Percentiles rank a stretch among this genome's conserved stretches.
Conservation (phyloP, 768 basidiomycete species). For the Trichaptum fuscoviolaceum region DNA sequence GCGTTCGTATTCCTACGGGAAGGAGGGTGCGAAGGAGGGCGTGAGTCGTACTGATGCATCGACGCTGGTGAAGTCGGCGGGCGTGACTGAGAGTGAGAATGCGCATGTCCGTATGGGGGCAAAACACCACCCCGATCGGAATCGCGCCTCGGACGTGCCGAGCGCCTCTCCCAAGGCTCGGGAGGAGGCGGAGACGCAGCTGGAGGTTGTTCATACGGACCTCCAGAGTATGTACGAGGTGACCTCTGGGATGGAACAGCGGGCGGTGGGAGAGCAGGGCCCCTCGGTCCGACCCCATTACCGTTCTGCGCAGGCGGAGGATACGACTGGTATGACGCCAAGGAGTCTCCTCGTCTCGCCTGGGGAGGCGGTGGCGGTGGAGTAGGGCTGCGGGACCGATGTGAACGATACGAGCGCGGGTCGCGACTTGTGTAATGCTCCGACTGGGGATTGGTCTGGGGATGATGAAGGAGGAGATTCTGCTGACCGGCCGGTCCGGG, state of each 20-base stretch:
- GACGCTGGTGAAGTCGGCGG: conserved; percentile 37
- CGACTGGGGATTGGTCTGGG: conserved; percentile 49
- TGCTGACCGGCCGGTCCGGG: conserved; percentile 44
- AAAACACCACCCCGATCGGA: conserved; percentile 4
- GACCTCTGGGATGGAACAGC: conserved; percentile 49
- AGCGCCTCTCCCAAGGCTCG: conserved; percentile 61
- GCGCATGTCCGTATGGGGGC: conserved; percentile 35
- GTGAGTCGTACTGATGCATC: conserved; percentile 32
- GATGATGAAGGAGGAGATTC: conserved; percentile 61
- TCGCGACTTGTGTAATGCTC: conserved; percentile 49
- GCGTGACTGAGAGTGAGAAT: conserved; percentile 21
- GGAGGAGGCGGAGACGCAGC: conserved; percentile 29
- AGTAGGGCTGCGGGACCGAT: conserved; percentile 45
- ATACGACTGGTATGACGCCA: conserved; percentile 43
- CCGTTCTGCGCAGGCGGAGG: conserved; percentile 17
- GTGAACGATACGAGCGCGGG: conserved; percentile 46
- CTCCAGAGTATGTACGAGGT: conserved; percentile 52
- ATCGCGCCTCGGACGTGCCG: background rate
- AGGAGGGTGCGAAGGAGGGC: conserved; percentile 30
- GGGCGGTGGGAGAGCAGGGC: conserved; percentile 46
- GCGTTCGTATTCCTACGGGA: conserved; percentile 28
- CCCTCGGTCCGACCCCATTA: conserved; percentile 21
- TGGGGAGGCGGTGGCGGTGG: conserved; percentile 56
- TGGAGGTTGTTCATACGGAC: conserved; percentile 21
- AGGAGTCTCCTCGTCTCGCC: conserved; percentile 43